These are phyloP conservation scores for Abortiporus biennis DNA, from an alignment of 1,284 basidiomycete genomes.

Conservation along the genomic window DNA sequence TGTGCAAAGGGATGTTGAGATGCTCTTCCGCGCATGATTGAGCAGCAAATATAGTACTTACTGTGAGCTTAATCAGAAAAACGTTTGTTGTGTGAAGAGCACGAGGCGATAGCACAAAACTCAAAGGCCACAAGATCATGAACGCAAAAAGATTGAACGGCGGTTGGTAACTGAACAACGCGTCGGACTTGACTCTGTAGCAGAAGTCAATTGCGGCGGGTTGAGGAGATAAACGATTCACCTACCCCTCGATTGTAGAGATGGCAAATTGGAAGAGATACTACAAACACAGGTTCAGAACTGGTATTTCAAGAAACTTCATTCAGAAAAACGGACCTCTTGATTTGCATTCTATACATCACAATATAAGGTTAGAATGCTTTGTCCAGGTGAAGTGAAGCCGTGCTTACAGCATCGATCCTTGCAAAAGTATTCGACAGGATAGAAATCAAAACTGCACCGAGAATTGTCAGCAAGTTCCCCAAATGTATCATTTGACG, in stretches of 20 bases:
- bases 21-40: conserved; percentile 9
- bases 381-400: too few species aligned
- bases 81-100: conserved; percentile 78
- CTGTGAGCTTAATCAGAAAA: conserved; percentile 75
- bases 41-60: conserved; percentile 16
- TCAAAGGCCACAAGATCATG: conserved; percentile 69
- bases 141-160: conserved; percentile 83
- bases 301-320: too few species aligned
- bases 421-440: conserved; percentile 80
- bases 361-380: too few species aligned
- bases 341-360: conserved; percentile 75
- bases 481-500: neutral
- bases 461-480: conserved; percentile 8
- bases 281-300: conserved; percentile 30
- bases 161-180: conserved; percentile 86
- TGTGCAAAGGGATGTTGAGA: conserved; percentile 18
- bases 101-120: conserved; percentile 66
- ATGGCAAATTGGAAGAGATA: conserved; percentile 88
- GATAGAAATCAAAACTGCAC: conserved; percentile 76
- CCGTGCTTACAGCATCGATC: conserved; percentile 67
- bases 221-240: conserved; percentile 6
- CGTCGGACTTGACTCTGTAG: conserved; percentile 76
- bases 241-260: conserved; percentile 81
- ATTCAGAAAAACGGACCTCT: conserved; percentile 55
- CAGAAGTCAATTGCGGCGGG: neutral